Conservation (phyloP, 805 yeast genomes). For the Yarrowia sp. region DNA sequence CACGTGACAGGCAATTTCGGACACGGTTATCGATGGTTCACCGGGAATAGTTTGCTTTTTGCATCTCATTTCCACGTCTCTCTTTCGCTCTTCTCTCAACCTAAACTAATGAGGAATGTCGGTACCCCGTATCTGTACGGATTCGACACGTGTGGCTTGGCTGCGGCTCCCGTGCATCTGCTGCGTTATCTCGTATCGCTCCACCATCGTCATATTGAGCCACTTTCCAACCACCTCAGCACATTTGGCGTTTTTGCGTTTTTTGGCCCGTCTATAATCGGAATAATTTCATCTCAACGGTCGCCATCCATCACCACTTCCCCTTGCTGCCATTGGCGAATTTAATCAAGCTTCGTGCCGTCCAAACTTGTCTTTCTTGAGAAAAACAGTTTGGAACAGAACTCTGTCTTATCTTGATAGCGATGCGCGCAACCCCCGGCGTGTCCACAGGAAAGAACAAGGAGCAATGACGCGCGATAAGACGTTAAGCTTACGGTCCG, state of each 20-base stretch:
- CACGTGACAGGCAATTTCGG: neutral
- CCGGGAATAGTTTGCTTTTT: neutral
- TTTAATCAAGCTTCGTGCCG: constrained; percentile 10
- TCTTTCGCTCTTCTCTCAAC: neutral
- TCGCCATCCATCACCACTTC: neutral
- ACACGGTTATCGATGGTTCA: neutral
- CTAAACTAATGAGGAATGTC: neutral
- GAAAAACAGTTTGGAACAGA: constrained; percentile 9
- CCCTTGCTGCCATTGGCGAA: constrained; percentile 1
- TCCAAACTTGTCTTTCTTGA: neutral
- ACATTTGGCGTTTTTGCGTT: no score
- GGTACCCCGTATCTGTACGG: neutral
- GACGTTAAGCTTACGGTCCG: neutral
- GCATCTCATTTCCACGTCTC: neutral
- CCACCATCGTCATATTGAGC: no score
- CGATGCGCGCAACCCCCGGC: neutral
- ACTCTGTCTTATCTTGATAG: neutral
- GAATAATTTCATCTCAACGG: neutral
- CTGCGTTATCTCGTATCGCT: neutral
- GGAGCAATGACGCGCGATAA: neutral
- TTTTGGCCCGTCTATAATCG: no score
- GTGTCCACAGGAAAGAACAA: neutral
- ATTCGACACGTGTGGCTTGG: constrained; percentile 9
- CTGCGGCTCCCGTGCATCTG: neutral
- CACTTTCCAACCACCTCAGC: no score